phyloP scores from a whole-genome alignment of 2,329 filamentous ascomycete species.

The Helicocarpus griseus region DNA sequence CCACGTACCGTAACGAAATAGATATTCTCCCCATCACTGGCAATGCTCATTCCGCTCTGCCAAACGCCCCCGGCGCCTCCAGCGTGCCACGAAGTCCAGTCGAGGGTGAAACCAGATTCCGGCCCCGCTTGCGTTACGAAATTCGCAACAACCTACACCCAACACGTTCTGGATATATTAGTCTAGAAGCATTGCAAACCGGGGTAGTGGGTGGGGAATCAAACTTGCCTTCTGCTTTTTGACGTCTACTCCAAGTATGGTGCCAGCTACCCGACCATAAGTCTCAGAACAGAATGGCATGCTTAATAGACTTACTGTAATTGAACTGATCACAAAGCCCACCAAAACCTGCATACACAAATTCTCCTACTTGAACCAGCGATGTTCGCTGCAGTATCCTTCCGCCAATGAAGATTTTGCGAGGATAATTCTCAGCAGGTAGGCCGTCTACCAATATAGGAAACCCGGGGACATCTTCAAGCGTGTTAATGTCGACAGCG shows the following conservation, averaged over 20 bases:
- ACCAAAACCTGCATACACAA: neutral
- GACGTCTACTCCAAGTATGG: neutral
- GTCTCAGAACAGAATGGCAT: neutral
- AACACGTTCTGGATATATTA: too few relatives aligned
- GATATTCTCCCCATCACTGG: neutral
- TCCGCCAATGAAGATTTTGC: neutral
- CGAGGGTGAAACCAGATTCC: neutral
- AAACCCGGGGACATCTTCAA: neutral
- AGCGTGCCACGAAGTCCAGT: neutral
- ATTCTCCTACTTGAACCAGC: neutral
- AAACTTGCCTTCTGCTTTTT: neutral
- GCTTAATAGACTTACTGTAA: neutral
- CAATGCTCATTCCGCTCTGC: neutral
- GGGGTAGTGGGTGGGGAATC: neutral
- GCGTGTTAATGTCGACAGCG: neutral
- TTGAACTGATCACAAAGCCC: neutral
- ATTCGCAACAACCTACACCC: neutral
- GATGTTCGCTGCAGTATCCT: neutral
- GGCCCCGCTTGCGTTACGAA: neutral
- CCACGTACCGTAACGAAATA: neutral
- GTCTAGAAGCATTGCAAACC: too few relatives aligned
- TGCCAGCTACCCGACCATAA: neutral
- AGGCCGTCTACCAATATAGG: neutral
- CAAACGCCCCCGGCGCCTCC: neutral
- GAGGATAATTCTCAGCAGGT: neutral